These are phyloP conservation scores for Aspergillus cejpii DNA, from an alignment of 2,329 filamentous ascomycete species.

Conservation along the genomic window DNA sequence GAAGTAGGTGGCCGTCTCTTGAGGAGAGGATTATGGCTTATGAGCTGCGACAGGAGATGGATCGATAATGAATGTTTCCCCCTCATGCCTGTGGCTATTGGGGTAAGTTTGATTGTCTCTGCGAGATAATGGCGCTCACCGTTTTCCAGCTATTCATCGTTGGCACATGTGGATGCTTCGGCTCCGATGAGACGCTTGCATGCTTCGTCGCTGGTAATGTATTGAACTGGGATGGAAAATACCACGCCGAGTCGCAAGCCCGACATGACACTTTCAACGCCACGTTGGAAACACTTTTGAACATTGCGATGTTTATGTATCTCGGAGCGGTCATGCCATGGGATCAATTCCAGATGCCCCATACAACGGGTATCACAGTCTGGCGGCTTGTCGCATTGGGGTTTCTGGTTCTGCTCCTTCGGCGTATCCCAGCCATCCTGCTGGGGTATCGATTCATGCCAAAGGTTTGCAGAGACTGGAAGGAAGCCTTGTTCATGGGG, in stretches of 20 bases:
- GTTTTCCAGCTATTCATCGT: constrained; percentile 49
- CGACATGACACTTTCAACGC: constrained; percentile 57
- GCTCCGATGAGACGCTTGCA: constrained; percentile 55
- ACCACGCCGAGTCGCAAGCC: constrained; percentile 49
- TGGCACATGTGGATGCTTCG: constrained; percentile 52
- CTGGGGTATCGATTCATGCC: constrained; percentile 53
- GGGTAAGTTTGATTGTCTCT: constrained; percentile 26
- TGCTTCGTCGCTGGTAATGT: constrained; percentile 55
- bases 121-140: background rate
- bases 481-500: constrained; percentile 56
- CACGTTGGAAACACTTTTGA: constrained; percentile 52
- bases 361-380: constrained; percentile 49
- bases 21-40: background rate
- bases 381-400: constrained; percentile 48
- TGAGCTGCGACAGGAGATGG: constrained; percentile 41
- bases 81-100: constrained; percentile 48
- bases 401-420: constrained; percentile 48
- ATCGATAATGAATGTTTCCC: constrained; percentile 52
- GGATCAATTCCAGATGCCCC: constrained; percentile 49
- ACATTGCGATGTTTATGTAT: constrained; percentile 57
- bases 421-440: constrained; percentile 53
- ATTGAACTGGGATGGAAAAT: constrained; percentile 58
- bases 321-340: constrained; percentile 53
- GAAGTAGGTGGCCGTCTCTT: constrained; percentile 16
- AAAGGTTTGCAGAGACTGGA: constrained; percentile 46